phyloP scores from a whole-genome alignment of 129 eudicot genomes.

The carrot (Daucus carota) region DNA sequence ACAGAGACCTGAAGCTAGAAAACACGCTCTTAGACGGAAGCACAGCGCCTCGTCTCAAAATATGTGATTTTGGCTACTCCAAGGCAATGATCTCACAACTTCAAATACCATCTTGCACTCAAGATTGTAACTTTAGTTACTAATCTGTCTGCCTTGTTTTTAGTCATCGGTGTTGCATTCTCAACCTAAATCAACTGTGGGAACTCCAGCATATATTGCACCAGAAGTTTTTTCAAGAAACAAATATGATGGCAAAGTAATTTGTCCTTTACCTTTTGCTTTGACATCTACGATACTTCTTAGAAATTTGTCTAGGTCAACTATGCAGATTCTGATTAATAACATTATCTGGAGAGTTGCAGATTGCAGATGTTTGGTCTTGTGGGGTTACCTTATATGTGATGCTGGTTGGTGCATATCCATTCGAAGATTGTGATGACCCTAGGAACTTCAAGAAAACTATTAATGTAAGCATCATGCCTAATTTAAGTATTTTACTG shows the following conservation, averaged over 20 bases:
- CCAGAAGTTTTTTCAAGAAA: slow-evolving; percentile 79
- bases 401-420: slow-evolving; percentile 94
- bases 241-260: slow-evolving; percentile 87
- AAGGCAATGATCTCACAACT: slow-evolving; percentile 38
- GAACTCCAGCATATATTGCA: slow-evolving; percentile 97
- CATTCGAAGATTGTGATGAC: slow-evolving; percentile 90
- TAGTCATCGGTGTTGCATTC: slow-evolving; percentile 85
- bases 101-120: background rate
- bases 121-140: background rate
- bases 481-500: background rate
- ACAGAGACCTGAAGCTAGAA: slow-evolving; percentile 91
- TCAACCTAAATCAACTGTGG: slow-evolving; percentile 93
- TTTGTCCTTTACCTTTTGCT: background rate
- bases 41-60: slow-evolving; percentile 71
- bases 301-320: background rate
- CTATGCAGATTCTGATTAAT: slow-evolving; percentile 7
- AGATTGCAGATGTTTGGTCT: slow-evolving; percentile 98
- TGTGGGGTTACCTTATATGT: slow-evolving; percentile 98
- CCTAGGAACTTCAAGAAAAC: slow-evolving; percentile 85
- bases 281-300: background rate
- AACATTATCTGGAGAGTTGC: slow-evolving; percentile 4
- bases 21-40: slow-evolving; percentile 84
- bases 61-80: slow-evolving; percentile 93
- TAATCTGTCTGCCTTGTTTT: background rate
- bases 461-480: slow-evolving; percentile 39